These are phyloP conservation scores for Pseudocercospora cruenta DNA, from an alignment of 2,329 filamentous ascomycete genomes.

Conservation along the genomic window DNA sequence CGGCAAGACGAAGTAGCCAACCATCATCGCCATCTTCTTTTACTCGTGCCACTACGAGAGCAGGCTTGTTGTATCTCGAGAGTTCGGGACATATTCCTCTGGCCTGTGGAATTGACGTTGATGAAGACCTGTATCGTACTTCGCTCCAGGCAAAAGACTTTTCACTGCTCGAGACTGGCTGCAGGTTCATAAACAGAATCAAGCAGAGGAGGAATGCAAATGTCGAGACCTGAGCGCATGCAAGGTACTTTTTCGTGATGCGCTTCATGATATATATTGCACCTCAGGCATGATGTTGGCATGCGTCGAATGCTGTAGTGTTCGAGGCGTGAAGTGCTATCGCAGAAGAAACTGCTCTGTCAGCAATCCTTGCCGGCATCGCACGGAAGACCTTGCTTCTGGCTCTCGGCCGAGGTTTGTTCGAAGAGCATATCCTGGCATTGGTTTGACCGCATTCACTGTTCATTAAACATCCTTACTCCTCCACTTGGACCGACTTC, in stretches of 20 bases:
- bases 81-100: slow-evolving; percentile 51
- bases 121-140: slow-evolving; percentile 47
- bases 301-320: too few species aligned
- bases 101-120: slow-evolving; percentile 38
- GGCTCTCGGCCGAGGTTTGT: not conserved
- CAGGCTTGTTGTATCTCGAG: slow-evolving; percentile 45
- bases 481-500: too few species aligned
- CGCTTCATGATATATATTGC: slow-evolving; percentile 12
- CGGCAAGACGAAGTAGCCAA: slow-evolving; percentile 47
- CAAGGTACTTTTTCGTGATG: slow-evolving; percentile 21
- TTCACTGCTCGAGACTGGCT: slow-evolving; percentile 2
- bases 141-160: slow-evolving; percentile 48
- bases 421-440: not conserved
- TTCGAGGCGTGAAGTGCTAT: too few species aligned
- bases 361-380: not conserved
- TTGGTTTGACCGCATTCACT: too few species aligned
- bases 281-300: too few species aligned
- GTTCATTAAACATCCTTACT: too few species aligned
- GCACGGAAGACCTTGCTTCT: not conserved
- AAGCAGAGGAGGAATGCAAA: slow-evolving; percentile 19
- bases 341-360: not conserved
- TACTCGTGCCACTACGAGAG: slow-evolving; percentile 48
- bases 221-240: slow-evolving; percentile 11
- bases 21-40: slow-evolving; percentile 46
- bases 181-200: slow-evolving; percentile 18